A percentile compares a stretch with the other conserved stretches of the same genome.
Conservation (phyloP, 78 protist genomes). For the Protostelium mycophagum region DNA sequence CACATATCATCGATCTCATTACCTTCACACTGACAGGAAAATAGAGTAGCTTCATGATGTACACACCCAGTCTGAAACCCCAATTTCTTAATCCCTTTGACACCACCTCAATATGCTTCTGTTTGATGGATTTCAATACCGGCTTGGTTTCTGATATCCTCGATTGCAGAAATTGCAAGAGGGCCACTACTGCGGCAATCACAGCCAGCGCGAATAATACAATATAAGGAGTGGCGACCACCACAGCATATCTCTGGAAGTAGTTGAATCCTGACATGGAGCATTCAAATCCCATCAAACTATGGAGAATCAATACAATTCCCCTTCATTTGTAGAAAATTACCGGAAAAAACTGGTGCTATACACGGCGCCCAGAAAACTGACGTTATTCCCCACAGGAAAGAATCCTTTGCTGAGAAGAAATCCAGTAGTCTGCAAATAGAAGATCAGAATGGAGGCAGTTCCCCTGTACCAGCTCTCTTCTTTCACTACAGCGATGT, state of each 20-base stretch:
- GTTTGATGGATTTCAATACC: no score
- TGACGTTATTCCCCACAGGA: background rate
- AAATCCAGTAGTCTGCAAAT: background rate
- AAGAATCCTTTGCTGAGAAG: background rate
- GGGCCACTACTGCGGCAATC: background rate
- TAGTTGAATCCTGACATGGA: background rate
- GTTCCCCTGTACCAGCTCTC: background rate
- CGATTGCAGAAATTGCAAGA: no score
- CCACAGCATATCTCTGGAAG: background rate
- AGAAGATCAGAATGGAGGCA: background rate
- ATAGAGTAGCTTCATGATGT: background rate
- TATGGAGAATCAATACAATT: background rate
- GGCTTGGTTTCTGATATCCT: no score
- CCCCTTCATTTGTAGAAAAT: background rate
- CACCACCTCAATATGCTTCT: background rate
- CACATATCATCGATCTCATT: background rate
- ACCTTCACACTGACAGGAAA: background rate
- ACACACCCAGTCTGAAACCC: background rate
- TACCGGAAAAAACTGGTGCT: background rate
- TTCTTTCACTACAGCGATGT: background rate
- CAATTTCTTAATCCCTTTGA: no score
- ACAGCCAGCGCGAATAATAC: background rate
- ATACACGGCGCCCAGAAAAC: background rate
- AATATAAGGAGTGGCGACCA: background rate
- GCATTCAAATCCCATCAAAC: background rate